Evolutionary conservation across 2,329 filamentous ascomycete genomes (phyloP), one percentile per base, ranked within the genome.

Genomic region (Dactylonectria estremocensis): DNA sequence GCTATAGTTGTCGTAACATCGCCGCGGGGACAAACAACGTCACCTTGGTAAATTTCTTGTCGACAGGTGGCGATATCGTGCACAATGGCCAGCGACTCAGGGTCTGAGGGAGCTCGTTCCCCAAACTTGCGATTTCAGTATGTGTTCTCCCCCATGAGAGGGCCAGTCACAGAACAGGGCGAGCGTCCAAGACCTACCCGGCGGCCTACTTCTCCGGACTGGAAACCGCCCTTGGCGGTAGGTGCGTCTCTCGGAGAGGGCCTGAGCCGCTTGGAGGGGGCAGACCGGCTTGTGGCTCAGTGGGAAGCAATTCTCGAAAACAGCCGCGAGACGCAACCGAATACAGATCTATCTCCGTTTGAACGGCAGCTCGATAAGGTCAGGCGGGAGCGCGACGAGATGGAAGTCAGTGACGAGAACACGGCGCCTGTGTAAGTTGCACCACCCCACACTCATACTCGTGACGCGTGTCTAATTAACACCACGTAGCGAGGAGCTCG

Each of bases 261-360:
- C 4, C 46, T 76, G 3, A 76, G 74, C 10, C 66, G 66, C 2
- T 20, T 76, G 10, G 74, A 76, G 49, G 54, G 71, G 48, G 74
- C 74, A 46, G 70, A 75, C 31, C 67, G 74, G 16, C 64, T 58
- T 8, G 69, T 74, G 0, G 50, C 75, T 20, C 74, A 76, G 52
- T 76, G 74, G 74, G 71, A 76, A 45, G 72, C 71, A 10, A 76
- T 76, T 20, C 35, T 76, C 5, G 61, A 67, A 11, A 74, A 74
- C 33, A 45, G 64, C 4, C 72, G 66, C 8, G 48, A 58, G 60
- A 68, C 50, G 10, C 71, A 76, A 28, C 72, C 74, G 6, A 18
- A 31, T 14, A 72, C 64, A 46, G 67, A 76, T 35, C 28, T 76
- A n/a, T 75, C 73, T 4, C 28, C 72, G 5, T 67, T 76, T n/a